A percentile compares a stretch with the other conserved stretches of the same genome.
These are phyloP conservation scores for Zizania latifolia DNA, from an alignment of 176 grass and related monocot species.

Conservation along the genomic window DNA sequence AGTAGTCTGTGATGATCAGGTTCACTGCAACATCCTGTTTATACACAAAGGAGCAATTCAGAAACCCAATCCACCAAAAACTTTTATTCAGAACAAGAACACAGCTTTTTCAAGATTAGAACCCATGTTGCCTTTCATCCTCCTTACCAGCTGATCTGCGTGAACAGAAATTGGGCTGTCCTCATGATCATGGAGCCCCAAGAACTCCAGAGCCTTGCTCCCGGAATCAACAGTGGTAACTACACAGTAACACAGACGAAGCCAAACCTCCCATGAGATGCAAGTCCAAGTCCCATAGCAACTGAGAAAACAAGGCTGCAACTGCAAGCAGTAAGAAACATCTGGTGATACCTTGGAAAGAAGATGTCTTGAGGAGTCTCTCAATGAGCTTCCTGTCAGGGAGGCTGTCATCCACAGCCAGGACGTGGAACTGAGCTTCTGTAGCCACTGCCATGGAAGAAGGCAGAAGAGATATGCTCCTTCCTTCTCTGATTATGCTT, in stretches of 20 bases:
- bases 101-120: neutral
- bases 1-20: slow-evolving; percentile 95
- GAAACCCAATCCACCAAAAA: slow-evolving; percentile 10
- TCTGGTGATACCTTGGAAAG: slow-evolving; percentile 51
- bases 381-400: slow-evolving; percentile 86
- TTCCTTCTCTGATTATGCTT: neutral
- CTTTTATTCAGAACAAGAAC: neutral
- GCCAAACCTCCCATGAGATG: neutral
- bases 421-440: slow-evolving; percentile 60
- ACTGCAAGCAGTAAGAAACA: neutral
- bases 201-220: slow-evolving; percentile 68
- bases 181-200: slow-evolving; percentile 53
- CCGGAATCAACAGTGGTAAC: slow-evolving; percentile 87
- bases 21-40: slow-evolving; percentile 73
- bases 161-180: slow-evolving; percentile 21
- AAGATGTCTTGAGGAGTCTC: slow-evolving; percentile 85
- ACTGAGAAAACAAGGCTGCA: neutral
- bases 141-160: slow-evolving; percentile 55
- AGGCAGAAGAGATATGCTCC: neutral
- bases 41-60: slow-evolving; percentile 20
- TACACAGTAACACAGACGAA: slow-evolving; percentile 20
- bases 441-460: slow-evolving; percentile 46
- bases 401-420: slow-evolving; percentile 83
- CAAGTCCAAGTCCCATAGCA: neutral
- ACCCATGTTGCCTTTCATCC: neutral